Evolutionary conservation across 208 protist species (phyloP).

Genomic region (Naegleria fowleri): DNA sequence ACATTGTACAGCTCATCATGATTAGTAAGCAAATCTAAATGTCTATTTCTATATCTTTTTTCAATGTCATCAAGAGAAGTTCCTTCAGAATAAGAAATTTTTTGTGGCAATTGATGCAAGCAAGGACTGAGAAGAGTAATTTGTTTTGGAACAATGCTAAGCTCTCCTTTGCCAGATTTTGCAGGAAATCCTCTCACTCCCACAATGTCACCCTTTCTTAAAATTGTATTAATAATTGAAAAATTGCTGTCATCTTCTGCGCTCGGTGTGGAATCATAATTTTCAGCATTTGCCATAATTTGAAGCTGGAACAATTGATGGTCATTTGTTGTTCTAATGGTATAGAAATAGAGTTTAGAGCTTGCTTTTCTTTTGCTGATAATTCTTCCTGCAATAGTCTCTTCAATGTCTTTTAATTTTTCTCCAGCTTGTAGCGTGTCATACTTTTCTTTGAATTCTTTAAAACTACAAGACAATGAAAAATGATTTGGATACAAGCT

Average conservation of each 20-base stretch:
- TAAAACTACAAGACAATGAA: neutral
- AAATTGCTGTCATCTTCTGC: neutral
- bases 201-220: slow-evolving; percentile 64
- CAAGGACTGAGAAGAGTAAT: slow-evolving; percentile 57
- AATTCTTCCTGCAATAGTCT: slow-evolving; percentile 8
- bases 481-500: neutral
- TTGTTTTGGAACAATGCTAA: slow-evolving; percentile 61
- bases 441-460: neutral
- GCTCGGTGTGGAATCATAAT: neutral
- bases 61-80: neutral
- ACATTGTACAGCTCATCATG: neutral
- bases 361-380: neutral
- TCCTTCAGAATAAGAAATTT: neutral
- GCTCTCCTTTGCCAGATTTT: slow-evolving; percentile 67
- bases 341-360: slow-evolving; percentile 6
- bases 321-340: neutral
- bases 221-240: neutral
- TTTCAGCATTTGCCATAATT: neutral
- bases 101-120: neutral
- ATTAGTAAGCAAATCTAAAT: neutral
- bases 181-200: slow-evolving; percentile 64
- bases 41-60: neutral
- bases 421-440: neutral
- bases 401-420: neutral
- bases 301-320: neutral